phyloP scores from a whole-genome alignment of 352 stramenopile genomes.

The Phytophthora ramorum region DNA sequence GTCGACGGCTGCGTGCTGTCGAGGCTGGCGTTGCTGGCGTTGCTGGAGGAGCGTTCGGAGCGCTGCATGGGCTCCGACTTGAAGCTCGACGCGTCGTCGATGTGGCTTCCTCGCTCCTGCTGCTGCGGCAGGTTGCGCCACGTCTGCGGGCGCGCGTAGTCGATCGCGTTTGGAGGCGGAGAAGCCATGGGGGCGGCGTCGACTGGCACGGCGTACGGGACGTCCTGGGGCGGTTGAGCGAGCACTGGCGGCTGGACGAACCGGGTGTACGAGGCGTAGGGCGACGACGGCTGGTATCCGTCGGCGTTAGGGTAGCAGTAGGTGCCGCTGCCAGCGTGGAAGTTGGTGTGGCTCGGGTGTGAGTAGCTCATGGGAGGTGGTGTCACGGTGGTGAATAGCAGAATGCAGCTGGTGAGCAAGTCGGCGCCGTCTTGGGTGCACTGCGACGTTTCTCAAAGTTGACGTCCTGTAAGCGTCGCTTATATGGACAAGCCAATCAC shows the following conservation, averaged over 20 bases:
- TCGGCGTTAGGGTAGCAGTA: constrained; percentile 28
- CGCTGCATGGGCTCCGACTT: constrained; percentile 19
- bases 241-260: constrained; percentile 16
- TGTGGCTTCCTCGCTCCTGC: constrained; percentile 26
- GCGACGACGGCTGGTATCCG: constrained; percentile 22
- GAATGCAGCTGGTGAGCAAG: constrained; percentile 17
- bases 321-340: constrained; percentile 2
- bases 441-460: constrained; percentile 8
- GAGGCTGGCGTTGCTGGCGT: constrained; percentile 13
- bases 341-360: constrained; percentile 24
- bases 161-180: constrained; percentile 17
- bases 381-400: constrained; percentile 11
- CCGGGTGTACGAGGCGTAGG: constrained; percentile 22
- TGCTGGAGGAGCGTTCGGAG: constrained; percentile 20
- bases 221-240: constrained; percentile 2
- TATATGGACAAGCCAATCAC: not conserved
- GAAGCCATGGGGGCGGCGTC: constrained; percentile 16
- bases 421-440: not conserved
- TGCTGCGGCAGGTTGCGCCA: constrained; percentile 53
- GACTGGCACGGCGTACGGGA: constrained; percentile 36
- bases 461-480: constrained; percentile 13
- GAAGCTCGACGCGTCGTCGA: constrained; percentile 7
- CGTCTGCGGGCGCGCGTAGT: constrained; percentile 50
- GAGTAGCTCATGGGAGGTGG: constrained; percentile 29
- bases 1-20: constrained; percentile 27